A percentile compares a stretch with the other conserved stretches of the same genome.
Conservation (phyloP, 2,329 filamentous ascomycete genomes). For the Paracoccidioides lutzii region DNA sequence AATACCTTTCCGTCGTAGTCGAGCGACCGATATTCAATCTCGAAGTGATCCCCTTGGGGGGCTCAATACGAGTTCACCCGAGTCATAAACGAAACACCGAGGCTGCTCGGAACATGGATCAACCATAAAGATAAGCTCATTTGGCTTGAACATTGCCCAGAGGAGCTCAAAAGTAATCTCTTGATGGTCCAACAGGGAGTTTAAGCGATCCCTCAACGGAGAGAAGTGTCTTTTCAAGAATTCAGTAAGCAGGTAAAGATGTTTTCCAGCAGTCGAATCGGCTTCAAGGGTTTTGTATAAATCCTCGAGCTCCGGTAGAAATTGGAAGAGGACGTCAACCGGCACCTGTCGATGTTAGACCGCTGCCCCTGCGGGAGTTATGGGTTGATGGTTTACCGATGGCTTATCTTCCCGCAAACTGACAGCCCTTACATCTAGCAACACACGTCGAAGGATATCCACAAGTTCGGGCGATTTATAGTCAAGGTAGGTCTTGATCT, state of each 20-base stretch:
- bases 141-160: neutral
- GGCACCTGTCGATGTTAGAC: neutral
- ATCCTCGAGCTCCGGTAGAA: neutral
- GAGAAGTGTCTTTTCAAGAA: neutral
- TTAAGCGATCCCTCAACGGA: neutral
- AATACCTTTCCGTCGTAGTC: slow-evolving; percentile 18
- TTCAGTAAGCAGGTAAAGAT: neutral
- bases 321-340: neutral
- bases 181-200: neutral
- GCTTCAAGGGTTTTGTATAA: neutral
- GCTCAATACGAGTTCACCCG: neutral
- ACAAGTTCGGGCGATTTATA: neutral
- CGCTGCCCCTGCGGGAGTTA: neutral
- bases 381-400: neutral
- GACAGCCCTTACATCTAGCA: neutral
- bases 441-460: neutral
- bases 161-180: neutral
- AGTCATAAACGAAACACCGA: neutral
- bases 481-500: neutral
- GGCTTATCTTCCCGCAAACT: neutral
- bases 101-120: neutral
- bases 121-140: neutral
- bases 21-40: slow-evolving; percentile 13
- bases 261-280: neutral
- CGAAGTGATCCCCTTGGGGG: slow-evolving; percentile 7